phyloP scores from a whole-genome alignment of 2,329 filamentous ascomycete species.

The Didymella glomerata region DNA sequence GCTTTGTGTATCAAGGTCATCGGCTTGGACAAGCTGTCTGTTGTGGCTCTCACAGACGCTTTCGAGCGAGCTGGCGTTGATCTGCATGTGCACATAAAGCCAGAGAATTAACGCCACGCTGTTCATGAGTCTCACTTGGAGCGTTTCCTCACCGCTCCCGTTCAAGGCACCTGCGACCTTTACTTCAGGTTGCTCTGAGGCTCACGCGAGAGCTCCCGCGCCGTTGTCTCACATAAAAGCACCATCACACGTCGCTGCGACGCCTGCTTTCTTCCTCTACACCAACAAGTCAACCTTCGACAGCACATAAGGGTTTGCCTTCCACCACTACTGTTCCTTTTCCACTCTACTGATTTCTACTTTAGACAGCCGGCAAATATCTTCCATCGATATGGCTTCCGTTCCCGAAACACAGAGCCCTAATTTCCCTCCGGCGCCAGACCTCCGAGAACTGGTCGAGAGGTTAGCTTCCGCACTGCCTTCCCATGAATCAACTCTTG shows the following conservation, averaged over 20 bases:
- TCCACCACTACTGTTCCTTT: not conserved
- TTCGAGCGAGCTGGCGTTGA: constrained; percentile 1
- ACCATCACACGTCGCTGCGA: not conserved
- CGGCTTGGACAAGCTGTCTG: not conserved
- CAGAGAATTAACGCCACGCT: not conserved
- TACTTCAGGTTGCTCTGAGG: not conserved
- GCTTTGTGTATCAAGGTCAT: not conserved
- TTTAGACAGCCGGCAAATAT: not conserved
- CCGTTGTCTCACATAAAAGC: not conserved
- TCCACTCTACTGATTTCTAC: too few species aligned
- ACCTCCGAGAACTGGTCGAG: not conserved
- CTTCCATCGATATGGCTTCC: not conserved
- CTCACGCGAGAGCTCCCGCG: not conserved
- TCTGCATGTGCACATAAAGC: not conserved
- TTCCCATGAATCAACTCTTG: not conserved
- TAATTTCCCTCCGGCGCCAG: not conserved
- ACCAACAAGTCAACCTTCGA: not conserved
- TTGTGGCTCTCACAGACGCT: not conserved
- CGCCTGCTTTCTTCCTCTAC: not conserved
- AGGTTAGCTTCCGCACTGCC: not conserved
- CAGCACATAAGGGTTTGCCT: not conserved
- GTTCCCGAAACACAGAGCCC: not conserved
- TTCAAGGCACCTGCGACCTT: not conserved
- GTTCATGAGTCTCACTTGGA: not conserved
- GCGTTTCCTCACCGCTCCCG: not conserved